phyloP scores from a whole-genome alignment of 352 stramenopile genomes.

The Aphanomyces astaci region DNA sequence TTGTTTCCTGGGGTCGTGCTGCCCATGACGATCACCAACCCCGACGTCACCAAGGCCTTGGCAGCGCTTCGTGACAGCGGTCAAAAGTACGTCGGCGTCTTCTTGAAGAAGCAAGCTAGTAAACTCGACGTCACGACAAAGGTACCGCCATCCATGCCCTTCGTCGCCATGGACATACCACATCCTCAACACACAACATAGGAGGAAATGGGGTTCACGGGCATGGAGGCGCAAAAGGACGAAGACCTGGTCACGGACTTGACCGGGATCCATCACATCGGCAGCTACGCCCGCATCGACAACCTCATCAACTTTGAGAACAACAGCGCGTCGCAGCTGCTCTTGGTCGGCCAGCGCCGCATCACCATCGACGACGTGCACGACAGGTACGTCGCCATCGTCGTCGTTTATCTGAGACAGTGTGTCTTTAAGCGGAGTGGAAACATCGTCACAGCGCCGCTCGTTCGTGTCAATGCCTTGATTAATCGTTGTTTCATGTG shows the following conservation, averaged over 20 bases:
- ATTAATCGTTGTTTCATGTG: too few species aligned
- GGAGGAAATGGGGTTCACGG: constrained; percentile 30
- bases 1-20: constrained; percentile 79
- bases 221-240: constrained; percentile 18
- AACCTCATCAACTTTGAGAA: constrained; percentile 79
- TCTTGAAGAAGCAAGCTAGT: constrained; percentile 81
- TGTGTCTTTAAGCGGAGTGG: too few species aligned
- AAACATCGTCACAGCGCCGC: too few species aligned
- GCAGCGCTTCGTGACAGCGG: constrained; percentile 79
- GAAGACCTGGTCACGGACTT: constrained; percentile 90
- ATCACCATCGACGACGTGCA: constrained; percentile 72
- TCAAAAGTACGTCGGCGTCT: constrained; percentile 90
- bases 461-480: too few species aligned
- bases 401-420: too few species aligned
- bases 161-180: constrained; percentile 30
- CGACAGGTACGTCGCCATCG: constrained; percentile 37
- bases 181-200: too few species aligned
- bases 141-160: background rate
- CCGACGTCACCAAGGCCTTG: constrained; percentile 81
- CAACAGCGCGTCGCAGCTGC: constrained; percentile 55
- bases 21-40: constrained; percentile 80
- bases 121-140: constrained; percentile 21
- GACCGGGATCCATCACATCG: constrained; percentile 91
- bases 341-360: constrained; percentile 85
- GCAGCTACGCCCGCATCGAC: constrained; percentile 95